phyloP scores from a whole-genome alignment of 352 stramenopile genomes.

The Heterotrichella gracilis region DNA sequence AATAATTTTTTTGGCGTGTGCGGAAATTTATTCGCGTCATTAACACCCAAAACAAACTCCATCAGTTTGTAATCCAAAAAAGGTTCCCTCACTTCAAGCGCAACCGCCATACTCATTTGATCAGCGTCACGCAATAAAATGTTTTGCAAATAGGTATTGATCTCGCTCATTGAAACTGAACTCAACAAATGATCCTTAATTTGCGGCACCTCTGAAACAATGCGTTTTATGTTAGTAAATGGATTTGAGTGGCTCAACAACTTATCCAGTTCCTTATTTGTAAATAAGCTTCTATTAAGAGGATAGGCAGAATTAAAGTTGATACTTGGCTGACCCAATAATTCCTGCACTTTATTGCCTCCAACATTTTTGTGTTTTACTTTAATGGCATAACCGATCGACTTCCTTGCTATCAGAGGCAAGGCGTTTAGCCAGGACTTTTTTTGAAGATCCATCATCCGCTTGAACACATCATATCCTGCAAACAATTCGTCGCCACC shows the following conservation, averaged over 20 bases:
- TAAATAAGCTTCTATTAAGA: not conserved
- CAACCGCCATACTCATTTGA: not conserved
- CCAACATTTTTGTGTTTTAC: not conserved
- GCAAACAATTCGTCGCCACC: not conserved
- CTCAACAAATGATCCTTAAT: slow-evolving; percentile 7
- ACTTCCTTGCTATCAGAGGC: not conserved
- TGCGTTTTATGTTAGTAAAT: not conserved
- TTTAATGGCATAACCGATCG: not conserved
- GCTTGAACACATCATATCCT: not conserved
- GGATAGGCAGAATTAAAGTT: not conserved
- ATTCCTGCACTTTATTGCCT: not conserved
- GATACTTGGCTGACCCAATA: not conserved
- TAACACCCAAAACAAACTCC: not conserved
- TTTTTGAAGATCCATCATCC: not conserved
- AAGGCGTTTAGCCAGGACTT: not conserved
- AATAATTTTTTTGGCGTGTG: slow-evolving; percentile 1
- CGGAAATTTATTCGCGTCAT: not conserved
- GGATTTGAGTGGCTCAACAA: not conserved
- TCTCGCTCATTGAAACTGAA: not conserved
- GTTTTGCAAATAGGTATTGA: not conserved
- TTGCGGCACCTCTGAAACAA: not conserved
- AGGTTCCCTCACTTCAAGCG: not conserved
- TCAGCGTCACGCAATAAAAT: not conserved
- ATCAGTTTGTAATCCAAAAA: not conserved
- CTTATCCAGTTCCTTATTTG: not conserved